Evolutionary conservation across 75 land plant species (phyloP).

Genomic region (Larix kaempferi): DNA sequence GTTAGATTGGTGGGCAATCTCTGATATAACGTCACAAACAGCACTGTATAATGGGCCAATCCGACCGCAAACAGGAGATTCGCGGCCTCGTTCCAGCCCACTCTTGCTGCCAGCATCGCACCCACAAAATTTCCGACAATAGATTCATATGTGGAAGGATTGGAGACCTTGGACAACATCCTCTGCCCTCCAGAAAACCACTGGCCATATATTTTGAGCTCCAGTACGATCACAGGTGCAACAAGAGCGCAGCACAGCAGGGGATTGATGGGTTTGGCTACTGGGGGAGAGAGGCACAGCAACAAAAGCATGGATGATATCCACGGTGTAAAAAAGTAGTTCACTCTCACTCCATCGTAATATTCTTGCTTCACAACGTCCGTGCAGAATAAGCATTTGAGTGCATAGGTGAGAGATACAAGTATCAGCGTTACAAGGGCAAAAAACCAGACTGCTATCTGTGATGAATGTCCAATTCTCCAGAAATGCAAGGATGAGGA

Average conservation of each 20-base stretch:
- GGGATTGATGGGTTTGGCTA: slow-evolving; percentile 19
- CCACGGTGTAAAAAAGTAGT: slow-evolving; percentile 88
- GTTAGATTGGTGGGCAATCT: slow-evolving; percentile 71
- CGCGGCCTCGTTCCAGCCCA: slow-evolving; percentile 70
- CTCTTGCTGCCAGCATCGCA: slow-evolving; percentile 54
- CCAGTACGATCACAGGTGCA: slow-evolving; percentile 55
- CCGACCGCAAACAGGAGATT: slow-evolving; percentile 74
- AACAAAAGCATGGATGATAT: slow-evolving; percentile 57
- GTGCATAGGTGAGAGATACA: background rate
- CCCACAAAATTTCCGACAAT: slow-evolving; percentile 74
- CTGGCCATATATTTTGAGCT: slow-evolving; percentile 80
- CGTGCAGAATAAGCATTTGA: slow-evolving; percentile 28
- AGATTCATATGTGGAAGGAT: slow-evolving; percentile 74
- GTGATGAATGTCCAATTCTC: background rate
- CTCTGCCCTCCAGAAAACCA: slow-evolving; percentile 81
- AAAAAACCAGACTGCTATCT: background rate
- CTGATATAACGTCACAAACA: slow-evolving; percentile 81
- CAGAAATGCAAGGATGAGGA: background rate
- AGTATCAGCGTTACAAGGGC: background rate
- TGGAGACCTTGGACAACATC: slow-evolving; percentile 72
- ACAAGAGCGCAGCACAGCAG: slow-evolving; percentile 60
- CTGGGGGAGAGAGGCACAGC: slow-evolving; percentile 47
- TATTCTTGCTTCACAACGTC: slow-evolving; percentile 78
- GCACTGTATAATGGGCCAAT: slow-evolving; percentile 61
- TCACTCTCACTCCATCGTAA: slow-evolving; percentile 67